A percentile compares a stretch with the other conserved stretches of the same genome.
These are phyloP conservation scores for Cladorrhinum sp. DNA, from an alignment of 2,329 filamentous ascomycete species.

Conservation along the genomic window DNA sequence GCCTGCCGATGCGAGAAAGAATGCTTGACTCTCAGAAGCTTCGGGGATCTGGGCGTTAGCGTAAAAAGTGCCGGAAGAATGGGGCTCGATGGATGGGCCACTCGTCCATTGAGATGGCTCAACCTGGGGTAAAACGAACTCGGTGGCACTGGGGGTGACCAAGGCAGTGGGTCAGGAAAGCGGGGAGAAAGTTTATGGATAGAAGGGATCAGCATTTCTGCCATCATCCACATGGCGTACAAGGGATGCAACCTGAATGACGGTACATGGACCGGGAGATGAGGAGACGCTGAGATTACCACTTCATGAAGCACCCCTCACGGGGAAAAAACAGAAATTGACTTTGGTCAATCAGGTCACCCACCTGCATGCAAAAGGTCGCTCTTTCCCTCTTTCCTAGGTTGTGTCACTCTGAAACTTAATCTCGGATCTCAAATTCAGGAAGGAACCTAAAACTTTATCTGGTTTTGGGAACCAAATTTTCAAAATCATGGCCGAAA, in stretches of 20 bases:
- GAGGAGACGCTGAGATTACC: not conserved
- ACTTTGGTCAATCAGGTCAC: not conserved
- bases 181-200: not conserved
- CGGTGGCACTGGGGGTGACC: not conserved
- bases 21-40: not conserved
- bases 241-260: not conserved
- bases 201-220: conserved; percentile 7
- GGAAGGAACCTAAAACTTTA: not conserved
- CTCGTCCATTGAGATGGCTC: too few species aligned
- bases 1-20: not conserved
- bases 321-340: not conserved
- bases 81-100: not conserved
- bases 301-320: not conserved
- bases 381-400: not conserved
- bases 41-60: not conserved
- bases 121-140: too few species aligned
- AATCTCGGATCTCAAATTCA: not conserved
- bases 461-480: not conserved
- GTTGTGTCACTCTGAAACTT: not conserved
- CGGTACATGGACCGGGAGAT: not conserved
- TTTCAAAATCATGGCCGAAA: not conserved
- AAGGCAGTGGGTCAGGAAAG: not conserved
- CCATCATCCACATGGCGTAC: not conserved
- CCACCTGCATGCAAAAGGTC: not conserved
- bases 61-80: not conserved